phyloP scores from a whole-genome alignment of 2,329 filamentous ascomycete genomes.

The Penicillium sp. region DNA sequence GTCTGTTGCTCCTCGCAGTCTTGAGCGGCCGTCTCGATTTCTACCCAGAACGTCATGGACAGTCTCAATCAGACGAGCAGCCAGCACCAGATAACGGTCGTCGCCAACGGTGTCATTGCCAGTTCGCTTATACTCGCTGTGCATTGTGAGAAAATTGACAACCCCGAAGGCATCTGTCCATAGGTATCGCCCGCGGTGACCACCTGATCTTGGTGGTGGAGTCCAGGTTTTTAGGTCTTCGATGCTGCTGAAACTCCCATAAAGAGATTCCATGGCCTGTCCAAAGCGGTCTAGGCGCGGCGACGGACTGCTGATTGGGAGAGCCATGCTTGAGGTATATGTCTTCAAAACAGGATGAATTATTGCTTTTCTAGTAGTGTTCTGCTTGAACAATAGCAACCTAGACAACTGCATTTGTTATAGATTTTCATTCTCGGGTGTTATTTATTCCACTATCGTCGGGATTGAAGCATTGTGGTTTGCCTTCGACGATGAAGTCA shows the following conservation, averaged over 20 bases:
- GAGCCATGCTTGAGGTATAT: constrained; percentile 16
- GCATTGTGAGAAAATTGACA: constrained; percentile 58
- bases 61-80: constrained; percentile 49
- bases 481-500: constrained; percentile 30
- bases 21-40: constrained; percentile 50
- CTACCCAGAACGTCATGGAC: constrained; percentile 57
- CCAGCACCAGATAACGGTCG: constrained; percentile 51
- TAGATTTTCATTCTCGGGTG: background rate
- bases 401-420: background rate
- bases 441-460: background rate
- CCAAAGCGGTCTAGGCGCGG: constrained; percentile 35
- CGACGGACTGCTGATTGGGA: constrained; percentile 22
- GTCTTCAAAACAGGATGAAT: background rate
- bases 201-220: constrained; percentile 53
- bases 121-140: constrained; percentile 37
- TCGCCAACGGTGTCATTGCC: constrained; percentile 20
- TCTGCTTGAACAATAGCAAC: background rate
- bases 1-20: constrained; percentile 55
- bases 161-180: constrained; percentile 64
- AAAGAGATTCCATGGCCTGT: constrained; percentile 42
- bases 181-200: constrained; percentile 59
- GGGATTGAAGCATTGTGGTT: background rate
- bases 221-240: constrained; percentile 44
- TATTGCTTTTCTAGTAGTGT: background rate
- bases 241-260: constrained; percentile 39